Evolutionary conservation across 176 grass and related monocot genomes (phyloP), one percentile per base, ranked within the genome.

Genomic region (Thalia dealbata): DNA sequence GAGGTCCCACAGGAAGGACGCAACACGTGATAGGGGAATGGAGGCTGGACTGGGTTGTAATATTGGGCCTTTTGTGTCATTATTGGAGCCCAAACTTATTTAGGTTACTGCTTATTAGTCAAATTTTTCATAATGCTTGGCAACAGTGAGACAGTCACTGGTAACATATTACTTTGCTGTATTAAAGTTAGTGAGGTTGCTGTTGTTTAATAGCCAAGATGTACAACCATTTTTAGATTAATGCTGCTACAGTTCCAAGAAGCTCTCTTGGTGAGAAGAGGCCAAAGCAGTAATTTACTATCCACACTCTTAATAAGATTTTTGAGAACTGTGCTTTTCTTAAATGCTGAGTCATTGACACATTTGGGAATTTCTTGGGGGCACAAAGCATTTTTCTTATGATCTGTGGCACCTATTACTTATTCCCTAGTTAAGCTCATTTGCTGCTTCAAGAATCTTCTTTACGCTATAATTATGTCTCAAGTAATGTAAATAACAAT

Each of bases 281-380:
- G 21, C 1, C 21, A 58, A 58, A n/a, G 54, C 3, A n/a, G 54
- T n/a, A n/a, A 58, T 58, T 58, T 58, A n/a, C 21, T 9, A 58
- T n/a, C 54, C 54, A 58, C 21, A 7, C 4, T 58, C 32, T 38
- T 38, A 38, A 58, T 7, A 58, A 58, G 2, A n/a, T n/a, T 58
- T 58, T 58, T 58, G 54, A 58, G 16, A 58, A 58, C 54, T 58
- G 54, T n/a, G 54, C 54, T 58, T 58, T n/a, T 58, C 54, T 58
- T 58, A 58, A 18, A 58, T n/a, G 32, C 32, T 38, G 32, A 38
- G 32, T 38, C 32, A 38, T 38, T 4, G 4, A 38, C 32, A 38
- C 32, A 38, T 38, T 4, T 38, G 32, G 32, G 32, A 38, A 38
- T 4, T 38, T 38, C 32, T 38, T 4, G 32, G 32, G 32, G 32